phyloP scores from a whole-genome alignment of 78 protist species.

The Dictyostelium intermedium region DNA sequence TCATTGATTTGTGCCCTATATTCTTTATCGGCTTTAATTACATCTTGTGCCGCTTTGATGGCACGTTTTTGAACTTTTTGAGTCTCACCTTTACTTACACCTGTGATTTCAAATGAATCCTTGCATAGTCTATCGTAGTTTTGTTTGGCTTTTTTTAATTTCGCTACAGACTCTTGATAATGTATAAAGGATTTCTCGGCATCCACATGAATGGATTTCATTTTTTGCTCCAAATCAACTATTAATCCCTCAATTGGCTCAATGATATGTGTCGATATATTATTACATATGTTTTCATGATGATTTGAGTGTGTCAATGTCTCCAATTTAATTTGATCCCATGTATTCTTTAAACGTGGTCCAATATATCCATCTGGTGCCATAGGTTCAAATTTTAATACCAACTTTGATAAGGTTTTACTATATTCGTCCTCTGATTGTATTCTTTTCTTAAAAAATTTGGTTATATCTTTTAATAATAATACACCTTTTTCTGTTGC shows the following conservation, averaged over 20 bases:
- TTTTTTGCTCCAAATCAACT: constrained; percentile 38
- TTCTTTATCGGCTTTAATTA: constrained; percentile 51
- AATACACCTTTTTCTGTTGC: constrained; percentile 54
- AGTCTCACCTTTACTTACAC: constrained; percentile 29
- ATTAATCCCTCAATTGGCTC: constrained; percentile 39
- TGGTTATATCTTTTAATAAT: constrained; percentile 29
- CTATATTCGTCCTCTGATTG: constrained; percentile 60
- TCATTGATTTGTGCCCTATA: constrained; percentile 40
- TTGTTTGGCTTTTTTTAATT: constrained; percentile 29
- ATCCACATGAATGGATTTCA: constrained; percentile 9
- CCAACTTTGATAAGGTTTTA: background rate
- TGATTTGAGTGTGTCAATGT: constrained; percentile 24
- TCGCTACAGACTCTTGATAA: constrained; percentile 4
- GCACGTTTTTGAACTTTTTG: constrained; percentile 54
- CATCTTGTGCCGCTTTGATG: constrained; percentile 53
- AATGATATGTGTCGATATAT: constrained; percentile 17
- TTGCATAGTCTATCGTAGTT: constrained; percentile 26
- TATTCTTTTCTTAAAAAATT: constrained; percentile 44
- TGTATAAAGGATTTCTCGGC: background rate
- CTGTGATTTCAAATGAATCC: constrained; percentile 13
- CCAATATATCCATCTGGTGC: constrained; percentile 47
- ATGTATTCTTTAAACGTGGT: constrained; percentile 21
- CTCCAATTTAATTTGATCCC: constrained; percentile 45
- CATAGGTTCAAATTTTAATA: constrained; percentile 46
- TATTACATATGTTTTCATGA: constrained; percentile 37